A percentile compares a stretch with the other conserved stretches of the same genome.
These are phyloP conservation scores for Daldinia bambusicola DNA, from an alignment of 495 filamentous ascomycete genomes.

Conservation along the genomic window DNA sequence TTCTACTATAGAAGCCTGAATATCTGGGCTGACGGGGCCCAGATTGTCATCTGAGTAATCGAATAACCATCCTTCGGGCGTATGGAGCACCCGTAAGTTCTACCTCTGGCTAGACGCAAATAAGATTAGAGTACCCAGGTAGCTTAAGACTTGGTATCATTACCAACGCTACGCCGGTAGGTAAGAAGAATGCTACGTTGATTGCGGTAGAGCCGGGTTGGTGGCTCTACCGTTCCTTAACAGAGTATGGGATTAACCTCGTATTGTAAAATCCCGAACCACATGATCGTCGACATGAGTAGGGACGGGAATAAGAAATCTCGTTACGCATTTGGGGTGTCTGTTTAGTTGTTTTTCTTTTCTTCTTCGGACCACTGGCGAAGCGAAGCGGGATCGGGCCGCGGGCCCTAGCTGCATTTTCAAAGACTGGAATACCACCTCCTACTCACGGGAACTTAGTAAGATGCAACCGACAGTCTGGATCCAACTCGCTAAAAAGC, in stretches of 20 bases:
- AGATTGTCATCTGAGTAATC: conserved; percentile 29
- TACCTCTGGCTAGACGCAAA: conserved; percentile 2
- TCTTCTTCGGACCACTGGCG: conserved; percentile 13
- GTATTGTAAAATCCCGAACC: conserved; percentile 27
- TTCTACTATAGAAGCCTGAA: background rate
- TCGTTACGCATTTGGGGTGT: background rate
- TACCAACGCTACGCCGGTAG: background rate
- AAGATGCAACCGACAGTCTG: conserved; percentile 40
- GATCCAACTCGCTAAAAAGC: conserved; percentile 23
- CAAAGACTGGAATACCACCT: background rate
- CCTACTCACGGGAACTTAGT: conserved; percentile 15
- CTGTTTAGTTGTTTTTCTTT: background rate
- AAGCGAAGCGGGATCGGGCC: conserved; percentile 24
- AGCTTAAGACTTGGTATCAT: background rate
- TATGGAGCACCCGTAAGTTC: background rate
- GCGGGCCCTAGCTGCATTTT: conserved; percentile 24
- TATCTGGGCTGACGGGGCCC: conserved; percentile 15
- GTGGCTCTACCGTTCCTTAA: conserved; percentile 18
- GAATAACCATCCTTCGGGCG: conserved; percentile 1
- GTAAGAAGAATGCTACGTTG: conserved; percentile 11
- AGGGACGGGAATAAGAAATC: conserved; percentile 9
- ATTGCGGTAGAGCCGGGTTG: background rate
- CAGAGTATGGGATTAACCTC: conserved; percentile 17
- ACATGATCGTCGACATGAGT: conserved; percentile 12
- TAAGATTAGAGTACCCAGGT: background rate